Conservation (phyloP, 345 rosid species). For the Gossypium australe region DNA sequence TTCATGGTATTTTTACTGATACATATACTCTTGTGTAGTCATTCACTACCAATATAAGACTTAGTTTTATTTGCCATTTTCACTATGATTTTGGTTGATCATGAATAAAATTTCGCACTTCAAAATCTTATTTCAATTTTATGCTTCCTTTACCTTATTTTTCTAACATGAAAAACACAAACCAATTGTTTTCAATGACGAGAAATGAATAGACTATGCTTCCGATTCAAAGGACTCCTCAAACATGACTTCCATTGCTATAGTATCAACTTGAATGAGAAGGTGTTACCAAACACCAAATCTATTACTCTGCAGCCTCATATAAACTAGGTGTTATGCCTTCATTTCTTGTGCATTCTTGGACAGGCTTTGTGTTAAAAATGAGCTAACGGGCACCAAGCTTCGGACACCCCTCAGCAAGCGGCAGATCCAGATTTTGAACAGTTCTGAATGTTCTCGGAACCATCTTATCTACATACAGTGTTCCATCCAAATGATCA, state of each 20-base stretch:
- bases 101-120: no score
- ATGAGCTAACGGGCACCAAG: slow-evolving; percentile 41
- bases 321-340: background rate
- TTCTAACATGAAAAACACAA: background rate
- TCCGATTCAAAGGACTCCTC: background rate
- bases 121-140: no score
- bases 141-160: no score
- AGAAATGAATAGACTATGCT: background rate
- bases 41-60: no score
- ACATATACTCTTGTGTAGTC: no score
- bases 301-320: background rate
- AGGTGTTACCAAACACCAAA: background rate
- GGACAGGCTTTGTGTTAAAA: background rate
- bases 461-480: slow-evolving; percentile 82
- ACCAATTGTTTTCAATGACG: background rate
- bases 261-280: background rate
- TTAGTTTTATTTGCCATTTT: no score
- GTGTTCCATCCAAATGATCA: slow-evolving; percentile 82
- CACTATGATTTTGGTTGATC: no score
- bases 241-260: background rate
- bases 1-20: no score
- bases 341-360: background rate
- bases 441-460: slow-evolving; percentile 71
- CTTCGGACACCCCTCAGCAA: slow-evolving; percentile 74
- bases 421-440: slow-evolving; percentile 75